These are phyloP conservation scores for Phylloporus sp. DNA, from an alignment of 768 basidiomycete genomes.

Conservation along the genomic window DNA sequence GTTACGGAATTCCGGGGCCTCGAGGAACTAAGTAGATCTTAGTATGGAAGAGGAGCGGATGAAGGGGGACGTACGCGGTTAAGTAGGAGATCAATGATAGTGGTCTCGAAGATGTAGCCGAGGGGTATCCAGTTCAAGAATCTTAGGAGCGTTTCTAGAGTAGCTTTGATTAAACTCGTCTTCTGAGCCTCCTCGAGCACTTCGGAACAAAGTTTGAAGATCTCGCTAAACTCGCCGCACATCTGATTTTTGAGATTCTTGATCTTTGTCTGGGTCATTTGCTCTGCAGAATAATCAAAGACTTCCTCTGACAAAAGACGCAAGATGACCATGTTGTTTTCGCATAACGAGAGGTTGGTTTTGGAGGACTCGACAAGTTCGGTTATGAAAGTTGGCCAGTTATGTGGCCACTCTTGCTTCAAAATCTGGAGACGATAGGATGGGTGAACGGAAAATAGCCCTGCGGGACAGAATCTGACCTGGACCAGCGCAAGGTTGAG, in stretches of 20 bases:
- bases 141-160: slow-evolving; percentile 87
- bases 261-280: slow-evolving; percentile 97
- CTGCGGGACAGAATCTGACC: slow-evolving; percentile 39
- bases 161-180: slow-evolving; percentile 88
- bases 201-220: slow-evolving; percentile 96
- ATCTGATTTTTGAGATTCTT: slow-evolving; percentile 97
- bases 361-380: slow-evolving; percentile 97
- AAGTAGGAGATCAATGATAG: slow-evolving; percentile 89
- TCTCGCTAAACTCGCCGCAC: slow-evolving; percentile 95
- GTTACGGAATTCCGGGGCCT: slow-evolving; percentile 95
- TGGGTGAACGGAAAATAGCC: slow-evolving; percentile 1
- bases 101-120: slow-evolving; percentile 98
- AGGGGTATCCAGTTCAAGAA: slow-evolving; percentile 99
- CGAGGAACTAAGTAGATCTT: slow-evolving; percentile 68
- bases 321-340: slow-evolving; percentile 99
- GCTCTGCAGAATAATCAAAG: slow-evolving; percentile 97
- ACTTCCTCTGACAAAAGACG: slow-evolving; percentile 97
- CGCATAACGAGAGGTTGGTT: slow-evolving; percentile 92
- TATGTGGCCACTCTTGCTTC: slow-evolving; percentile 99
- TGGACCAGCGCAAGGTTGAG: slow-evolving; percentile 94
- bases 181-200: slow-evolving; percentile 97
- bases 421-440: slow-evolving; percentile 59
- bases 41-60: slow-evolving; percentile 11
- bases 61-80: slow-evolving; percentile 62
- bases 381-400: slow-evolving; percentile 96